Conservation (phyloP, 2,329 filamentous ascomycete genomes). For the Ophiocordyceps unilateralis region DNA sequence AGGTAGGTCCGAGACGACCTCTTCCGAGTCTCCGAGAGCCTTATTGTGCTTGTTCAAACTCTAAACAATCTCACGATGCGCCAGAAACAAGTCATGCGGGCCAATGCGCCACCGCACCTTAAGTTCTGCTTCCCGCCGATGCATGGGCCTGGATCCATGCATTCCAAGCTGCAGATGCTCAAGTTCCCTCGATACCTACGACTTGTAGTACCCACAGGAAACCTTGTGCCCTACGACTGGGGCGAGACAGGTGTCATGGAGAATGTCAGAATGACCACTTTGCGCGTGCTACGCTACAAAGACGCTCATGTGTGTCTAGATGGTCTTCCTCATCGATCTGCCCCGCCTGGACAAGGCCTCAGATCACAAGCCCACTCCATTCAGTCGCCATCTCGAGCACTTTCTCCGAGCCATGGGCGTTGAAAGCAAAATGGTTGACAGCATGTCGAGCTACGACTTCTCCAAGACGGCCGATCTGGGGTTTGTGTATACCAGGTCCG, state of each 20-base stretch:
- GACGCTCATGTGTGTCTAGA: constrained; percentile 22
- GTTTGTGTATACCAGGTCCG: constrained; percentile 76
- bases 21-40: neutral
- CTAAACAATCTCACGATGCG: constrained; percentile 5
- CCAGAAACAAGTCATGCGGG: constrained; percentile 28
- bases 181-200: constrained; percentile 59
- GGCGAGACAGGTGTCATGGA: constrained; percentile 73
- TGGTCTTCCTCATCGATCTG: constrained; percentile 82
- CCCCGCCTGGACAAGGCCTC: constrained; percentile 36
- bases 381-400: constrained; percentile 51
- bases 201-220: constrained; percentile 74
- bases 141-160: constrained; percentile 62
- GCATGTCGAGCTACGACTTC: constrained; percentile 69
- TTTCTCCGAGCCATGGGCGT: constrained; percentile 55
- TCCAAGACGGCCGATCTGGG: constrained; percentile 50
- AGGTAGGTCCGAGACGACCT: constrained; percentile 22
- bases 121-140: constrained; percentile 71
- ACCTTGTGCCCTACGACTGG: constrained; percentile 77
- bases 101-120: constrained; percentile 34
- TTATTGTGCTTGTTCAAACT: neutral
- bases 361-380: constrained; percentile 23
- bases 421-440: constrained; percentile 44
- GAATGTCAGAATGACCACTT: constrained; percentile 37
- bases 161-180: constrained; percentile 87
- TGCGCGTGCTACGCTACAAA: constrained; percentile 6